Evolutionary conservation across 2,329 filamentous ascomycete species (phyloP).

Genomic region (Eurotiales sp.): DNA sequence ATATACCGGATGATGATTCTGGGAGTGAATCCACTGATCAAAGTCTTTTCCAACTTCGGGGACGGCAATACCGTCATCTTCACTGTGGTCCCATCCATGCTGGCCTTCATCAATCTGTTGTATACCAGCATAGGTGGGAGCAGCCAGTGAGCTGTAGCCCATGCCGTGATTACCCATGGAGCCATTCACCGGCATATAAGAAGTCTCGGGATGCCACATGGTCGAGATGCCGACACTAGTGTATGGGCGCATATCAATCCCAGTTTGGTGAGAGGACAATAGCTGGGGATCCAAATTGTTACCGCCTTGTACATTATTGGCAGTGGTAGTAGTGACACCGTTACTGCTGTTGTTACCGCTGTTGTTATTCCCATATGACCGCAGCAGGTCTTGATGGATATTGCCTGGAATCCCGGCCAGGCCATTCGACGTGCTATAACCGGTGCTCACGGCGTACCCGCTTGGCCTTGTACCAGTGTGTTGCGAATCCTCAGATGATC

Average conservation of each 20-base stretch:
- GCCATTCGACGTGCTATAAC: conserved; percentile 28
- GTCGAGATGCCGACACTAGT: background rate
- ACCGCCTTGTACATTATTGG: background rate
- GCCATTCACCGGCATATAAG: conserved; percentile 19
- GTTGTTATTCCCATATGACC: conserved; percentile 21
- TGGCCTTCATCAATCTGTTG: conserved; percentile 32
- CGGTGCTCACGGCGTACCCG: conserved; percentile 22
- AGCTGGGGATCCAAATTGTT: conserved; percentile 43
- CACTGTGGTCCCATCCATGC: conserved; percentile 25
- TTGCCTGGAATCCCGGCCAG: conserved; percentile 43
- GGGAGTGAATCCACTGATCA: conserved; percentile 41
- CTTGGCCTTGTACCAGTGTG: conserved; percentile 36
- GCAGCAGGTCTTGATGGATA: conserved; percentile 42
- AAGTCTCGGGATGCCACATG: conserved; percentile 17
- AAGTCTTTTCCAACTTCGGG: conserved; percentile 41
- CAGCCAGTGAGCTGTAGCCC: conserved; percentile 12
- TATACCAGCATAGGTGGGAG: conserved; percentile 24
- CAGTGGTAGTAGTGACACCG: conserved; percentile 13
- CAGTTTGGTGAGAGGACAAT: conserved; percentile 26
- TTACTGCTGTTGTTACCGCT: conserved; percentile 18
- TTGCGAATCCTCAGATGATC: conserved; percentile 38
- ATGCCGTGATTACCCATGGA: conserved; percentile 17
- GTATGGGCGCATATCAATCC: conserved; percentile 13
- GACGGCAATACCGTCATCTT: conserved; percentile 3
- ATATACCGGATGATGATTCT: conserved; percentile 10